Percentiles rank a stretch among this genome's conserved stretches.
Conservation (phyloP, 2,329 filamentous ascomycete genomes). For the Diaporthe capsici region DNA sequence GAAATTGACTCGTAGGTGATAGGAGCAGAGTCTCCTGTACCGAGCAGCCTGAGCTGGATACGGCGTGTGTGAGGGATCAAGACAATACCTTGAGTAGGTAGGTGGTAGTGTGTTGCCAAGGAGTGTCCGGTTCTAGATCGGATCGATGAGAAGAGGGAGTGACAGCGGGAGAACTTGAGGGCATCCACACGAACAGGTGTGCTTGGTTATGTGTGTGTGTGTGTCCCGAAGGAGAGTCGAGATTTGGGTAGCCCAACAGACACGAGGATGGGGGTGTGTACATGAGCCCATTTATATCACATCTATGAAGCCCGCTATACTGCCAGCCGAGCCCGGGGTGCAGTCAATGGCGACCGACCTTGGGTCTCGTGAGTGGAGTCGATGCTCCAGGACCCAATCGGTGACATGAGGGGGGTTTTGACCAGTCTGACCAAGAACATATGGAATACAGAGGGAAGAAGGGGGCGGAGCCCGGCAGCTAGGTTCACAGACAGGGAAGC, state of each 20-base stretch:
- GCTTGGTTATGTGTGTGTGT: constrained; percentile 2
- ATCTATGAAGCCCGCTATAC: constrained; percentile 27
- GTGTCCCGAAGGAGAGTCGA: background rate
- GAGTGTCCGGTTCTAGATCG: constrained; percentile 31
- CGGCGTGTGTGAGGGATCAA: constrained; percentile 8
- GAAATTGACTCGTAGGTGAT: constrained; percentile 13
- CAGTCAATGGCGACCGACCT: constrained; percentile 37
- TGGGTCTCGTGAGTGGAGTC: constrained; percentile 39
- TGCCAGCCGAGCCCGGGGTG: constrained; percentile 28
- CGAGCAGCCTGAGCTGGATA: constrained; percentile 33
- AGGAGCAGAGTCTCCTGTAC: constrained; percentile 33
- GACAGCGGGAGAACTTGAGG: constrained; percentile 11
- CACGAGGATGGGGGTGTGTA: constrained; percentile 19
- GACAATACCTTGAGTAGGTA: constrained; percentile 40
- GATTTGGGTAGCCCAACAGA: constrained; percentile 23
- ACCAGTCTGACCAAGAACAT: constrained; percentile 8
- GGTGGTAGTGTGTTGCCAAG: constrained; percentile 38
- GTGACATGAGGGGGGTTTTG: constrained; percentile 25
- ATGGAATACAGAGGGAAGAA: constrained; percentile 8
- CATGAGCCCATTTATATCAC: constrained; percentile 36
- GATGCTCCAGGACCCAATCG: constrained; percentile 30
- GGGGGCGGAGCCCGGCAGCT: constrained; percentile 26
- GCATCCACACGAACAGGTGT: constrained; percentile 17
- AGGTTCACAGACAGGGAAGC: constrained; percentile 7
- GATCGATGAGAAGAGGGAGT: constrained; percentile 22